Evolutionary conservation across 2,329 filamentous ascomycete genomes (phyloP).

Genomic region (Meredithiella fracta): DNA sequence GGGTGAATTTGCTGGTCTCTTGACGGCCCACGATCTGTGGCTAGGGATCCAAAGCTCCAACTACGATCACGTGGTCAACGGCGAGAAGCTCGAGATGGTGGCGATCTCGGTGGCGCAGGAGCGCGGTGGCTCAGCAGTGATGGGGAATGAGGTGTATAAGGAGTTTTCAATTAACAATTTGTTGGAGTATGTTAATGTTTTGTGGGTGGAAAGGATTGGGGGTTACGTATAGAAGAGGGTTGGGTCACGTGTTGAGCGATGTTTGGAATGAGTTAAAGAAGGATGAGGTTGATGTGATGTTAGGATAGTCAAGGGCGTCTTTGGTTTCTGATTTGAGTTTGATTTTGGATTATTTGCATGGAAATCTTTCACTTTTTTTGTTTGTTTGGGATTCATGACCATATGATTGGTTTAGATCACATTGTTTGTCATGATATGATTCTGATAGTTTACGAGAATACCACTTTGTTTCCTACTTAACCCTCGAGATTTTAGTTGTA

Average conservation of each 20-base stretch:
- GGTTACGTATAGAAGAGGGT: conserved; percentile 26
- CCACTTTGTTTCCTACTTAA: not conserved
- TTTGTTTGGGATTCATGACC: not conserved
- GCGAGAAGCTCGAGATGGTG: conserved; percentile 29
- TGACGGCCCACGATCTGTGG: conserved; percentile 30
- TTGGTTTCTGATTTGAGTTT: not conserved
- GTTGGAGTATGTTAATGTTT: conserved; percentile 30
- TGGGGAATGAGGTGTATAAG: conserved; percentile 25
- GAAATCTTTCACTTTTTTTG: conserved; percentile 5
- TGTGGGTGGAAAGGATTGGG: conserved; percentile 31
- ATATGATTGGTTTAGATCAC: not conserved
- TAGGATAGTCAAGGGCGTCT: conserved; percentile 21
- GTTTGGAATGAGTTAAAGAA: conserved; percentile 25
- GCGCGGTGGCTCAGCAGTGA: conserved; percentile 26
- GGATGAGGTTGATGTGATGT: conserved; percentile 26
- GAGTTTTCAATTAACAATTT: conserved; percentile 25
- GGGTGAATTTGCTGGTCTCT: conserved; percentile 26
- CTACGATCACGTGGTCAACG: conserved; percentile 23
- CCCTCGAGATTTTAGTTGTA: not conserved
- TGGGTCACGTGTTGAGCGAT: conserved; percentile 27
- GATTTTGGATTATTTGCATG: not conserved
- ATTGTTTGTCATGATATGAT: not conserved
- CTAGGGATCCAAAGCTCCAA: conserved; percentile 30
- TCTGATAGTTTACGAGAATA: not conserved
- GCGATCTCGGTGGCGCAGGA: conserved; percentile 27